Base-by-base conservation (phyloP, 495 filamentous ascomycete genomes). In the Cudoniella acicularis region DNA sequence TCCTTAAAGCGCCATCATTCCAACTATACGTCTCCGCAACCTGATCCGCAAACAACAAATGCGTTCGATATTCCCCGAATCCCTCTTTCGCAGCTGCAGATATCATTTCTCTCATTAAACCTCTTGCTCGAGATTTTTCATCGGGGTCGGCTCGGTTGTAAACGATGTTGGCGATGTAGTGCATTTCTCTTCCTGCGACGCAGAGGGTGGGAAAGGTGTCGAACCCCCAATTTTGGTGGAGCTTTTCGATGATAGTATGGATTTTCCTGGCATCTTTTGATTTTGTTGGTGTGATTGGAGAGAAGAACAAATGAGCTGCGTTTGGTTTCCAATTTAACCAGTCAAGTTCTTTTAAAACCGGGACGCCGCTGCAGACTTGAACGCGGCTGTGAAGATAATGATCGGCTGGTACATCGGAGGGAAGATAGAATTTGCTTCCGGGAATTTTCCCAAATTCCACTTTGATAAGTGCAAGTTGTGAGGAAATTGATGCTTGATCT, bases 61-160 rank as follows among this genome's bases (percentile, higher is more conserved):
- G 82, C 1, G 82, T 82, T 4, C 82, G 69, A 57, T 84, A 84
- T 60, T 85, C 81, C 18, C 82, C 81, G 57, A 76, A 84, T 0
- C 81, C 83, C 17, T 75, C 67, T 10, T 60, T 66, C 3, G 79
- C 79, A 4, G 74, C 72, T 18, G 74, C 74, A 11, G 75, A 71
- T 10, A 84, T 74, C 62, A 84, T 68, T 17, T 75, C 73, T 11
- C 75, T 67, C 63, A 78, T 73, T 41, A 82, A 54, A 51, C 56
- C 70, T 66, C 61, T 72, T 59, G 62, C 79, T 49, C 68, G 70
- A 61, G 17, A 56, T 67, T 69, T 70, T 59, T 56, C 58, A n/a
- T 70, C 71, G 1, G 64, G 45, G 46, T 79, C 67, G 13, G 70
- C 69, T 11, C 79, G 72, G 56, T 85, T 74, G 54, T 79, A 85